Conservation (phyloP, 1,139 yeast species). For the Hyphopichia buzzinii region DNA sequence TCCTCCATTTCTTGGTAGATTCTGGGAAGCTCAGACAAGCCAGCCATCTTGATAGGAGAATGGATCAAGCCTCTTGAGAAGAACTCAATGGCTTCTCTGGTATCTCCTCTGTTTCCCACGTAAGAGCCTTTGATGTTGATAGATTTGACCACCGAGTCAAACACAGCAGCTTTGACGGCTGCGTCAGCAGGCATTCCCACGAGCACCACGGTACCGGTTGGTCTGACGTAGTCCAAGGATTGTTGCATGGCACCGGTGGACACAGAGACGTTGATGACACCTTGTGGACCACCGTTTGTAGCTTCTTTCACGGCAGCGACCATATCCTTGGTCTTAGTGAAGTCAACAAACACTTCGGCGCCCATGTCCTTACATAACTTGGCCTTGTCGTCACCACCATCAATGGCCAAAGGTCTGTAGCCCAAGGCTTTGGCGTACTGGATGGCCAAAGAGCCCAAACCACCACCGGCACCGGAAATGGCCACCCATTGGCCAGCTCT, state of each 20-base stretch:
- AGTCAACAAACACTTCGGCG: slow-evolving; percentile 71
- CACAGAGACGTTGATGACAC: slow-evolving; percentile 76
- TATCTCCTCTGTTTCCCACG: slow-evolving; percentile 79
- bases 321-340: slow-evolving; percentile 39
- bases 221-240: slow-evolving; percentile 68
- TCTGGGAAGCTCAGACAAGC: slow-evolving; percentile 56
- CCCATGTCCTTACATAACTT: slow-evolving; percentile 56
- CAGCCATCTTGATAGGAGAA: slow-evolving; percentile 66
- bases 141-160: slow-evolving; percentile 64
- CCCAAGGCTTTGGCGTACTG: slow-evolving; percentile 87
- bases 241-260: slow-evolving; percentile 70
- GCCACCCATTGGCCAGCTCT: slow-evolving; percentile 78
- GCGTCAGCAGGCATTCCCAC: slow-evolving; percentile 82
- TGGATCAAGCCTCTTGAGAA: slow-evolving; percentile 65
- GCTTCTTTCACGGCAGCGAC: slow-evolving; percentile 24
- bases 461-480: slow-evolving; percentile 83
- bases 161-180: slow-evolving; percentile 57
- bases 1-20: slow-evolving; percentile 67
- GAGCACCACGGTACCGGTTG: slow-evolving; percentile 74
- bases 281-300: slow-evolving; percentile 58
- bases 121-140: slow-evolving; percentile 69
- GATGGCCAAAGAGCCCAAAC: slow-evolving; percentile 76
- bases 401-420: slow-evolving; percentile 70
- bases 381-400: slow-evolving; percentile 68
- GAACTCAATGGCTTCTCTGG: slow-evolving; percentile 75